Base-by-base conservation (phyloP, 2,329 filamentous ascomycete species). In the Venturia oleaginea region DNA sequence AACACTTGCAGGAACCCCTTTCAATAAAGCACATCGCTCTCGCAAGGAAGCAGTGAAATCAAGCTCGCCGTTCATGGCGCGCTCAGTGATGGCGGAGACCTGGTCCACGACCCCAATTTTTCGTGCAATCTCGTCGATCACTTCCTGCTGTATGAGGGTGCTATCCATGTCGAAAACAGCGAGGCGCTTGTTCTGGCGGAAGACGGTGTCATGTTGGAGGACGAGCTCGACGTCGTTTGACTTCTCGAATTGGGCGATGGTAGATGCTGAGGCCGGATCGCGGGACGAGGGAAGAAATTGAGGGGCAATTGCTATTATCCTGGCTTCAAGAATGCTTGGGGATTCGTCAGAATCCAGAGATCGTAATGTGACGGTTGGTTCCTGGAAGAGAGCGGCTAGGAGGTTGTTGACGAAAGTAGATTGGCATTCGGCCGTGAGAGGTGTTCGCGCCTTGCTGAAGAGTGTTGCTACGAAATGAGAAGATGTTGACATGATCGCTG, bases 111-210 rank as follows among this genome's bases (percentile, higher is more conserved):
- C 83, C 62, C 91, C 90, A 2, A 96, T 85, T 43, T 89, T 89
- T 63, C 89, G 86, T 4, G 94, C 94, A 65, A 99, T 87, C 71
- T 97, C 87, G 75, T 99, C 94, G 73, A 99, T 97, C 66, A 97
- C 92, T 78, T 99, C 94, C 75, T 99, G 92, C 63, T 93, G 89
- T 74, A 99, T 97, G 66, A 99, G 83, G 0, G 94, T 99, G 75
- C 89, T 94, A 78, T 99, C 94, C 94, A 99, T 99, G 76, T 99
- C 94, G 72, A 99, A 99, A 38, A 97, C 91, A 3, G 93, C 92
- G 13, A 97, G 81, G 10, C 93, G 85, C 68, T 92, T 92, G 76
- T 95, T 85, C 34, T 88, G 84, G 65, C 91, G 82, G 80, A 88
- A 91, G 38, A 93, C 80, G 37, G 80, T 84, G 72, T 93, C 90